Percentiles rank a stretch among this genome's conserved stretches.
phyloP scores from a whole-genome alignment of 108 stramenopile genomes.

The Pinguiococcus pyrenoidosus region DNA sequence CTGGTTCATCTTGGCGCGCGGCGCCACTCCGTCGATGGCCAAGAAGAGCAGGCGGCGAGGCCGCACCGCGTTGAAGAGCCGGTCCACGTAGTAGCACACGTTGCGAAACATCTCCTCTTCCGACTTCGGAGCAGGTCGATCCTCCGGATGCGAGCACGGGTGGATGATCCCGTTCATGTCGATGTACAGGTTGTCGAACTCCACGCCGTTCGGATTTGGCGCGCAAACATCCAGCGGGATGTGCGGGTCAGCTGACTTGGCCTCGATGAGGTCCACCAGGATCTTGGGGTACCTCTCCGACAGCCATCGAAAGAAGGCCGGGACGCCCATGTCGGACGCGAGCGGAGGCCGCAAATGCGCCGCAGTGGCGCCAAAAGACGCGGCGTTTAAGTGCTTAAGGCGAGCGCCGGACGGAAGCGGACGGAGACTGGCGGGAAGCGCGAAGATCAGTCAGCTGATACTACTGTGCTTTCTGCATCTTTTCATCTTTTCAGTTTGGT shows the following conservation, averaged over 20 bases:
- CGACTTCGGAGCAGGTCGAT: constrained; percentile 56
- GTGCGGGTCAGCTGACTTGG: constrained; percentile 44
- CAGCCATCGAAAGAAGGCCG: constrained; percentile 98
- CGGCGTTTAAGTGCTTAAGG: too few relatives aligned
- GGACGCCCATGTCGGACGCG: constrained; percentile 79
- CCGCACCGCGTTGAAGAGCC: constrained; percentile 31
- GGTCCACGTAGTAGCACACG: constrained; percentile 51
- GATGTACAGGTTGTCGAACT: constrained; percentile 84
- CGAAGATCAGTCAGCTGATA: too few relatives aligned
- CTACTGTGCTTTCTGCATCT: too few relatives aligned
- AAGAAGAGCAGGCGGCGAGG: constrained; percentile 33
- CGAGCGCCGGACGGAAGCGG: too few relatives aligned
- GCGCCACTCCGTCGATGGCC: constrained; percentile 39
- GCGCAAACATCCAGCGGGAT: constrained; percentile 64
- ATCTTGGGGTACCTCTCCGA: constrained; percentile 96
- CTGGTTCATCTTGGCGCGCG: constrained; percentile 41
- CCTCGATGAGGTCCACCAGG: constrained; percentile 76
- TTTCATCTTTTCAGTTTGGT: too few relatives aligned
- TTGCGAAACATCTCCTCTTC: constrained; percentile 97
- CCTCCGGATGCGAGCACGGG: constrained; percentile 80
- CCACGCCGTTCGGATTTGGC: constrained; percentile 68
- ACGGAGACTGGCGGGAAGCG: too few relatives aligned
- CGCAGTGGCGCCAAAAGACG: too few relatives aligned
- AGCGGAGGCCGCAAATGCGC: too few relatives aligned
- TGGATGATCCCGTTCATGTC: constrained; percentile 99